Evolutionary conservation across 208 protist species (phyloP).

Genomic region (Leptomonas seymouri): DNA sequence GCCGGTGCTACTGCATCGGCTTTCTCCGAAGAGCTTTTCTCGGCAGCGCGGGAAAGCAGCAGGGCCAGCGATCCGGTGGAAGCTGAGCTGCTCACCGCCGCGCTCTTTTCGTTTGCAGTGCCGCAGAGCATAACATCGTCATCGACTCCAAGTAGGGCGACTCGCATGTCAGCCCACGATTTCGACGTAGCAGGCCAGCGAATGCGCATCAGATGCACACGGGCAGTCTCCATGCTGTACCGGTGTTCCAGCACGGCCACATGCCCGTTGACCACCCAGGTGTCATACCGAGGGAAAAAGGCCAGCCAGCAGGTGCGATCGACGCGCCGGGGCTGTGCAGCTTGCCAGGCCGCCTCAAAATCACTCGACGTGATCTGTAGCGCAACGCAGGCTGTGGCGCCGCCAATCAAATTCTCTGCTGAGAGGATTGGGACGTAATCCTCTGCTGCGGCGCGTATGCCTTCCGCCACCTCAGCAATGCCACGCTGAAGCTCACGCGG

Average conservation of each 20-base stretch:
- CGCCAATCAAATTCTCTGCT: constrained; percentile 43
- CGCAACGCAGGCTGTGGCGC: constrained; percentile 33
- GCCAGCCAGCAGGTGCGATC: constrained; percentile 45
- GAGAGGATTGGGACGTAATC: constrained; percentile 20
- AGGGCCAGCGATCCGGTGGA: constrained; percentile 11
- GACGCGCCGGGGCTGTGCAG: constrained; percentile 39
- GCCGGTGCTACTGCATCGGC: background rate
- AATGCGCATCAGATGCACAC: constrained; percentile 38
- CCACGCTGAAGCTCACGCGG: background rate
- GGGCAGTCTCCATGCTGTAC: constrained; percentile 39
- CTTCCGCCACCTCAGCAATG: constrained; percentile 38
- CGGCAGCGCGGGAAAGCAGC: constrained; percentile 15
- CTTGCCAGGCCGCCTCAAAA: constrained; percentile 45
- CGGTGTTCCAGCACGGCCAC: constrained; percentile 50
- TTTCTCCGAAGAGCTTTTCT: background rate
- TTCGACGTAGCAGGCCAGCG: constrained; percentile 18
- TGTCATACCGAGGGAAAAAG: constrained; percentile 36
- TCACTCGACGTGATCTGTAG: constrained; percentile 36
- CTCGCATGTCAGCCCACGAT: constrained; percentile 27
- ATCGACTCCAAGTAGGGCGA: constrained; percentile 8
- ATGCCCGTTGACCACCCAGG: constrained; percentile 84
- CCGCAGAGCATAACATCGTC: background rate
- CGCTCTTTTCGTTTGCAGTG: background rate
- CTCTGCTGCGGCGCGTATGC: constrained; percentile 13
- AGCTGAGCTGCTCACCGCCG: background rate